Evolutionary conservation across 495 filamentous ascomycete genomes (phyloP).

Genomic region (Hypoxylon fuscum): DNA sequence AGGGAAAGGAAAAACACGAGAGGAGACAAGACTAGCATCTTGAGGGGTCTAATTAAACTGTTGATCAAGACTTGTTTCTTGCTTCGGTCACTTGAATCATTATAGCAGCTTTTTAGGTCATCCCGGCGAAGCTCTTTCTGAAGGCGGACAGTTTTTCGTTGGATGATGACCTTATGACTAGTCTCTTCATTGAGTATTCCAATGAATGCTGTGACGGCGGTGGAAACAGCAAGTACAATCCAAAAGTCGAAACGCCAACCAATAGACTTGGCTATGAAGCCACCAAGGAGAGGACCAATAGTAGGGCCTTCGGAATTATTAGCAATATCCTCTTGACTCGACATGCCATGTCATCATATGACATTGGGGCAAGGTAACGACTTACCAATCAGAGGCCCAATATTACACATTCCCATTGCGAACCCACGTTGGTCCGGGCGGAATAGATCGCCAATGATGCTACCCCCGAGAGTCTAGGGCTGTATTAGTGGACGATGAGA

Average conservation of each 20-base stretch:
- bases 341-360: constrained; percentile 55
- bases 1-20: constrained; percentile 74
- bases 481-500: neutral
- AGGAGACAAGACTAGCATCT: constrained; percentile 66
- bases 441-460: constrained; percentile 68
- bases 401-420: constrained; percentile 60
- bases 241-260: constrained; percentile 72
- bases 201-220: constrained; percentile 50
- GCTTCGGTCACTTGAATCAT: constrained; percentile 25
- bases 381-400: constrained; percentile 50
- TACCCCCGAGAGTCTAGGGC: constrained; percentile 57
- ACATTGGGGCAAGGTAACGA: constrained; percentile 52
- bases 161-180: constrained; percentile 61
- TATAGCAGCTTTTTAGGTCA: constrained; percentile 51
- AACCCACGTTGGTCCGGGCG: constrained; percentile 58
- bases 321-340: constrained; percentile 38
- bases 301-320: constrained; percentile 54
- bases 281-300: constrained; percentile 62
- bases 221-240: constrained; percentile 63
- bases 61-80: constrained; percentile 44
- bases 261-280: constrained; percentile 61
- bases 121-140: constrained; percentile 46
- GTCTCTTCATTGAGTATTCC: constrained; percentile 64
- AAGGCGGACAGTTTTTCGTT: constrained; percentile 57
- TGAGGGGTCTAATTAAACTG: constrained; percentile 62